phyloP scores from a whole-genome alignment of 345 rosid species.

The Angophora floribunda region DNA sequence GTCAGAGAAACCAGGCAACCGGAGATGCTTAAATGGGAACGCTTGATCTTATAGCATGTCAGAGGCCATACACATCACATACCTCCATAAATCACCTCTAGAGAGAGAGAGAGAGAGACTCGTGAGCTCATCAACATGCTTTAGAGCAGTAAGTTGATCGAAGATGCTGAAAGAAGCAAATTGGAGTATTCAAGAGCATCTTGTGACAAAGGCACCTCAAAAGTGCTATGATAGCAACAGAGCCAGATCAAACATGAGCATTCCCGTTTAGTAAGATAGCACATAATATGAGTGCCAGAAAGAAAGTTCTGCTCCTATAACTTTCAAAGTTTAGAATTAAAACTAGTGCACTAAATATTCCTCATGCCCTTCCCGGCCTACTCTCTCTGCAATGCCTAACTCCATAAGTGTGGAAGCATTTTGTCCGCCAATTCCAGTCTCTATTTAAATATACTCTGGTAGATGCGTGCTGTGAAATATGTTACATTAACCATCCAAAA shows the following conservation, averaged over 20 bases:
- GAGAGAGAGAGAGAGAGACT: not conserved
- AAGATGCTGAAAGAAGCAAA: not conserved
- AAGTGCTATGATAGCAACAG: not conserved
- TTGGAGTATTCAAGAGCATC: not conserved
- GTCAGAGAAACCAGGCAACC: not conserved
- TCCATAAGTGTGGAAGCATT: not conserved
- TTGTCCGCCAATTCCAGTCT: not conserved
- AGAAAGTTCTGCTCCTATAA: not conserved
- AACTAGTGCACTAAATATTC: not conserved
- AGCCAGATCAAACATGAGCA: not conserved
- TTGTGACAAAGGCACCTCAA: not conserved
- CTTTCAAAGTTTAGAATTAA: not conserved
- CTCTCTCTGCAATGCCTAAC: not conserved
- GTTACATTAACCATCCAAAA: not conserved
- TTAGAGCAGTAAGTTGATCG: not conserved
- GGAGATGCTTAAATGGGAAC: not conserved
- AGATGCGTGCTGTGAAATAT: not conserved
- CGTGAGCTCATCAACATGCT: not conserved
- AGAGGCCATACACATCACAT: not conserved
- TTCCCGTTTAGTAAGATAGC: not conserved
- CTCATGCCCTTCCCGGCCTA: not conserved
- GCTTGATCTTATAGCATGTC: not conserved
- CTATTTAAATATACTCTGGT: not conserved
- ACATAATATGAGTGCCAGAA: not conserved
- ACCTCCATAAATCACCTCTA: not conserved